Evolutionary conservation across 164 flowering plant species (phyloP).

Genomic region (Malania oleifera): DNA sequence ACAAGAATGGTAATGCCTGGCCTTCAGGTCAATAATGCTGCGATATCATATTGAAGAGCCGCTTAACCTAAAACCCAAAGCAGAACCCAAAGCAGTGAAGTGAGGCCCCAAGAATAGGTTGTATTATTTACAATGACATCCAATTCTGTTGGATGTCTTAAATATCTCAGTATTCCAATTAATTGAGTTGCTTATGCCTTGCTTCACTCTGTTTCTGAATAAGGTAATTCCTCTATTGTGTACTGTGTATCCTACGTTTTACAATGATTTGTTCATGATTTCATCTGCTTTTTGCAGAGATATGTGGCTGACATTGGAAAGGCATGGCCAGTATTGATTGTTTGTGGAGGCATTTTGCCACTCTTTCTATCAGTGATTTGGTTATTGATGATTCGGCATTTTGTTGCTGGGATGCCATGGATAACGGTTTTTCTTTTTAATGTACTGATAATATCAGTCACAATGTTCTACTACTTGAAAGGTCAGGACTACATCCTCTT

Average conservation of each 20-base stretch:
- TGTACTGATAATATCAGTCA: slow-evolving; percentile 70
- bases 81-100: too few species aligned
- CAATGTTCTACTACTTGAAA: slow-evolving; percentile 89
- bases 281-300: slow-evolving; percentile 50
- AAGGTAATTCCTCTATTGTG: not conserved
- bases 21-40: too few species aligned
- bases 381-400: slow-evolving; percentile 85
- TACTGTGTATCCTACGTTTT: not conserved
- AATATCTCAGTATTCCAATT: too few species aligned
- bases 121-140: too few species aligned
- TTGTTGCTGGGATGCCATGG: slow-evolving; percentile 98
- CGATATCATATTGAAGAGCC: too few species aligned
- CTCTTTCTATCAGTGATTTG: slow-evolving; percentile 81
- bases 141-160: too few species aligned
- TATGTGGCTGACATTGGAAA: slow-evolving; percentile 95
- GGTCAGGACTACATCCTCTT: slow-evolving; percentile 42
- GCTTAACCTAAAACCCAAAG: too few species aligned
- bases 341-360: slow-evolving; percentile 92
- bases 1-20: too few species aligned
- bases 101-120: too few species aligned
- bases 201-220: too few species aligned
- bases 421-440: slow-evolving; percentile 80
- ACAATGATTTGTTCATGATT: slow-evolving; percentile 2
- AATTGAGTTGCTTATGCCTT: too few species aligned
- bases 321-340: slow-evolving; percentile 90